A percentile compares a stretch with the other conserved stretches of the same genome.
phyloP scores from a whole-genome alignment of 371 early-diverging fungal genomes.

The Entomophthora muscae region DNA sequence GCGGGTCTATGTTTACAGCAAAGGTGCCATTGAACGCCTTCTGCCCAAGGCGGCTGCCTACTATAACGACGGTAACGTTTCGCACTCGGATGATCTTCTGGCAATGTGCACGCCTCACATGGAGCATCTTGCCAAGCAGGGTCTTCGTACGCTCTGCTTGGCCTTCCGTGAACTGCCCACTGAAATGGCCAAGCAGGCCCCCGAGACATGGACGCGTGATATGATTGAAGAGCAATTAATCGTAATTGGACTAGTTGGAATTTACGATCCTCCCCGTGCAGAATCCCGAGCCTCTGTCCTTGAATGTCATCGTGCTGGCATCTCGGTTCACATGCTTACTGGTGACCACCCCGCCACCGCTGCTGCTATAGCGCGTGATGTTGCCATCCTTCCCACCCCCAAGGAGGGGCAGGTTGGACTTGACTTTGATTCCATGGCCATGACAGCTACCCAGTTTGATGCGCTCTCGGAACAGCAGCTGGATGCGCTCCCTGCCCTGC shows the following conservation, averaged over 20 bases:
- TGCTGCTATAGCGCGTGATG: constrained; percentile 77
- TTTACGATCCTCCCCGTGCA: constrained; percentile 81
- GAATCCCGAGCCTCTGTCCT: constrained; percentile 59
- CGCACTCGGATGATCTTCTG: constrained; percentile 11
- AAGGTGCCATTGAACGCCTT: constrained; percentile 63
- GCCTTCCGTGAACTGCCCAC: constrained; percentile 27
- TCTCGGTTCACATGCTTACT: constrained; percentile 88
- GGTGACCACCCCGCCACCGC: constrained; percentile 91
- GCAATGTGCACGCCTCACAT: not conserved
- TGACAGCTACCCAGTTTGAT: constrained; percentile 76
- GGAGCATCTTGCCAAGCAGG: constrained; percentile 8
- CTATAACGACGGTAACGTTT: constrained; percentile 25
- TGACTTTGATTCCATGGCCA: constrained; percentile 23
- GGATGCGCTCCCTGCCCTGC: constrained; percentile 57
- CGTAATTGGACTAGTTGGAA: constrained; percentile 80
- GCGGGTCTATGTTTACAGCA: constrained; percentile 15
- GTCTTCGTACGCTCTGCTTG: constrained; percentile 32
- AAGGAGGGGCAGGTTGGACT: constrained; percentile 7
- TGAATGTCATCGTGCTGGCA: constrained; percentile 77
- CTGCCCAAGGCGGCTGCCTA: constrained; percentile 33
- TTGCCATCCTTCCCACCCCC: constrained; percentile 57
- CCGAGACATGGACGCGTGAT: constrained; percentile 20
- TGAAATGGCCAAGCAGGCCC: constrained; percentile 3
- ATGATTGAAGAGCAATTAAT: constrained; percentile 49
- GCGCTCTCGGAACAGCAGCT: constrained; percentile 58